These are phyloP conservation scores for Hypomontagnella submonticulosa DNA, from an alignment of 495 filamentous ascomycete genomes.

Conservation along the genomic window DNA sequence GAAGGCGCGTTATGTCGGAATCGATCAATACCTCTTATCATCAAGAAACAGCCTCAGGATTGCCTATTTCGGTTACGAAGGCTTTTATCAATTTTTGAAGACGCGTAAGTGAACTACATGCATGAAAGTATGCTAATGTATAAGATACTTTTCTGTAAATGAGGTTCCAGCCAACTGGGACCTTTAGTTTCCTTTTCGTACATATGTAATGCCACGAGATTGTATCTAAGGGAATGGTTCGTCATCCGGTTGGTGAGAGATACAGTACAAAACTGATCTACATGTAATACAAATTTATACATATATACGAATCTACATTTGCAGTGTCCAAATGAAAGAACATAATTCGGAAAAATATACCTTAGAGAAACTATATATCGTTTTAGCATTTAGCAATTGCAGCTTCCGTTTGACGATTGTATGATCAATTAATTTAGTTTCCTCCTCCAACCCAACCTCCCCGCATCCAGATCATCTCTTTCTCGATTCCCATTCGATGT, in stretches of 20 bases:
- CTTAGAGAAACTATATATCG: too few species aligned
- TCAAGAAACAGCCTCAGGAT: slow-evolving; percentile 13
- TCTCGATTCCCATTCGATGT: too few species aligned
- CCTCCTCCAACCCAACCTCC: too few species aligned
- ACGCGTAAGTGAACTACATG: not conserved
- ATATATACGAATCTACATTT: too few species aligned
- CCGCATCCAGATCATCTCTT: too few species aligned
- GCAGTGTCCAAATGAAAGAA: too few species aligned
- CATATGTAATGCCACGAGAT: not conserved
- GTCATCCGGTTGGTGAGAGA: slow-evolving; percentile 11
- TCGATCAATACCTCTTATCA: slow-evolving; percentile 15
- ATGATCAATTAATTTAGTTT: too few species aligned
- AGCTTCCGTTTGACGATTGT: too few species aligned
- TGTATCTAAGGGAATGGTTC: not conserved
- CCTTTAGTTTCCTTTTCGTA: slow-evolving; percentile 4
- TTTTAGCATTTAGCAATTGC: too few species aligned
- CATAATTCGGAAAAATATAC: too few species aligned
- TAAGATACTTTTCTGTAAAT: not conserved
- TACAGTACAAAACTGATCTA: too few species aligned
- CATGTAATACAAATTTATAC: too few species aligned
- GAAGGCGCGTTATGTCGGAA: slow-evolving; percentile 8
- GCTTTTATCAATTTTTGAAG: not conserved
- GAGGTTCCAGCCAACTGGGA: slow-evolving; percentile 11
- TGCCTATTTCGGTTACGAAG: slow-evolving; percentile 13
- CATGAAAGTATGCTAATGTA: not conserved